These are phyloP conservation scores for Penicillium sp. DNA, from an alignment of 2,329 filamentous ascomycete genomes.

Conservation along the genomic window DNA sequence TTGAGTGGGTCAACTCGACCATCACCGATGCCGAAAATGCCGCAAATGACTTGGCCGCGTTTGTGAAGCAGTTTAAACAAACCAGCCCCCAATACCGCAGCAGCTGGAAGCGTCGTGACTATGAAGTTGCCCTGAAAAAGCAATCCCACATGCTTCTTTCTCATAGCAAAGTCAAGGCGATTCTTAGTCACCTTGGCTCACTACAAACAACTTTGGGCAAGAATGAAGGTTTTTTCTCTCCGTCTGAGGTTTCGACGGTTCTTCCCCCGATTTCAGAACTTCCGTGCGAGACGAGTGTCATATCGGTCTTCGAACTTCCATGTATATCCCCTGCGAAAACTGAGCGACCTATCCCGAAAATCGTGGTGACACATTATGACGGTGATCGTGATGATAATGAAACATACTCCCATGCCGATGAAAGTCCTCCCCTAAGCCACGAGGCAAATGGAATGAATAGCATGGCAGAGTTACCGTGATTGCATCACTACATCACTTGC, in stretches of 20 bases:
- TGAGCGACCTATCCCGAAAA: background rate
- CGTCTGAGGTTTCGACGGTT: background rate
- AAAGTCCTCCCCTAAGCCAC: conserved; percentile 1
- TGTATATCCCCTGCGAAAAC: background rate
- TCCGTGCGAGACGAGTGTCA: background rate
- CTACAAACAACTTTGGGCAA: background rate
- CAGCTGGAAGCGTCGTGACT: conserved; percentile 17
- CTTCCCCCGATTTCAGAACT: background rate
- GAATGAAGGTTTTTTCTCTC: background rate
- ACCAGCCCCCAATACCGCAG: conserved; percentile 12
- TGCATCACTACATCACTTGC: background rate
- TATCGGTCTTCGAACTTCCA: background rate
- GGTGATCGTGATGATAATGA: background rate
- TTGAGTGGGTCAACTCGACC: conserved; percentile 20
- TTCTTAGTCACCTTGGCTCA: conserved; percentile 13
- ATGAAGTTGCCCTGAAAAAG: conserved; percentile 12
- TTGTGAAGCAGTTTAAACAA: conserved; percentile 16
- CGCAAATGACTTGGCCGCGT: conserved; percentile 22
- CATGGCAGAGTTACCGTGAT: background rate
- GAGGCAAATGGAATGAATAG: background rate
- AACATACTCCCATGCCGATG: background rate
- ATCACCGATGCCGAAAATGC: conserved; percentile 30
- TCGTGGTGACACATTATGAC: conserved; percentile 4
- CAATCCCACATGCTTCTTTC: conserved; percentile 12
- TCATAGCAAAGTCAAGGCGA: conserved; percentile 15